Conservation (phyloP, 805 yeast species). For the Myxozyma melibiosi region DNA sequence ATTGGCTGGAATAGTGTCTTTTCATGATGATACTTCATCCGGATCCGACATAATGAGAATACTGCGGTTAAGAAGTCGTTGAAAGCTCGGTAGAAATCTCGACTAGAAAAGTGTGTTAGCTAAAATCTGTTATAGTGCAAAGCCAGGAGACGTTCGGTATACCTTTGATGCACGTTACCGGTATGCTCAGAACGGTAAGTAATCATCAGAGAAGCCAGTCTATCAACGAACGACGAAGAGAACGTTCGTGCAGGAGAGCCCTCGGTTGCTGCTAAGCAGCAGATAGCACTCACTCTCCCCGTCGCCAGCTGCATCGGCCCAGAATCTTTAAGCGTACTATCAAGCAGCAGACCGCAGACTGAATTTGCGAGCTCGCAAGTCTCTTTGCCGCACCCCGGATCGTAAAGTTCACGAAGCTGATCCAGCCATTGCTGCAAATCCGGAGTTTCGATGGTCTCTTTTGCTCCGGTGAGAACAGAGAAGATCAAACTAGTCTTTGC, state of each 20-base stretch:
- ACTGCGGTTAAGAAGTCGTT: not conserved
- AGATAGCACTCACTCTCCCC: not conserved
- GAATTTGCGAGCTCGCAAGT: not conserved
- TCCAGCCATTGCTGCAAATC: not conserved
- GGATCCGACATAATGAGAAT: not conserved
- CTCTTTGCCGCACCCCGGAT: not conserved
- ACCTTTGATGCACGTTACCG: conserved; percentile 17
- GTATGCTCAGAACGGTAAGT: not conserved
- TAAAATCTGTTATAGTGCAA: not conserved
- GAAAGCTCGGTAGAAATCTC: not conserved
- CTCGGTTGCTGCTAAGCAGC: not conserved
- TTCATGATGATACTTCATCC: not conserved
- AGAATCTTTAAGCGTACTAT: not conserved
- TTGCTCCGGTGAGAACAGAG: not conserved
- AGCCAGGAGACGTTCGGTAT: not conserved
- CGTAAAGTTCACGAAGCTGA: not conserved
- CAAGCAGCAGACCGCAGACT: not conserved
- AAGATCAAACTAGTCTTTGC: too few relatives aligned
- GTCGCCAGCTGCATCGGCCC: not conserved
- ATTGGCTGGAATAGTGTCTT: not conserved
- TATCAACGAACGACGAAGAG: not conserved
- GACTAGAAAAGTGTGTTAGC: not conserved
- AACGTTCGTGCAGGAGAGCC: not conserved
- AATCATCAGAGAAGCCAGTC: conserved; percentile 1
- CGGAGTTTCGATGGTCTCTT: not conserved